Conservation (phyloP, 2,329 filamentous ascomycete genomes). For the Penicillium sclerotigenum region DNA sequence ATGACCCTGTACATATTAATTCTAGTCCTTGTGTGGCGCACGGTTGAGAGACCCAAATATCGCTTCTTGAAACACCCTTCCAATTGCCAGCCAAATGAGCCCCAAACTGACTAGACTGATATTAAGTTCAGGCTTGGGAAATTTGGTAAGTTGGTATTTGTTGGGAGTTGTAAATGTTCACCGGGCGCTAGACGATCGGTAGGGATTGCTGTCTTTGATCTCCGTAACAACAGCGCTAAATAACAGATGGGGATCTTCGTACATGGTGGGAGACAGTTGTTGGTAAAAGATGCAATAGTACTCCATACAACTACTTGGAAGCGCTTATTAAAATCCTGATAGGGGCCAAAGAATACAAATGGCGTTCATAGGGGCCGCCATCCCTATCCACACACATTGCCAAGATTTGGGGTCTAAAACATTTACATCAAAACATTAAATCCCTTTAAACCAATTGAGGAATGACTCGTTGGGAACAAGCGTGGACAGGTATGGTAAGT, state of each 20-base stretch:
- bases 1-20: not conserved
- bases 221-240: slow-evolving; percentile 3
- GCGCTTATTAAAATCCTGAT: not conserved
- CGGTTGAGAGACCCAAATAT: not conserved
- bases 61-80: not conserved
- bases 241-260: not conserved
- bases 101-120: not conserved
- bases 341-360: too few species aligned
- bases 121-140: not conserved
- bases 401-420: slow-evolving; percentile 4
- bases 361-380: not conserved
- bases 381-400: not conserved
- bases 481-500: not conserved
- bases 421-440: not conserved
- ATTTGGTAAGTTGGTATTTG: too few species aligned
- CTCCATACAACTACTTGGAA: not conserved
- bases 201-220: not conserved
- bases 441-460: not conserved
- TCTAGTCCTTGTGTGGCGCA: not conserved
- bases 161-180: not conserved
- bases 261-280: not conserved
- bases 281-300: not conserved
- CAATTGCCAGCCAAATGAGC: not conserved
- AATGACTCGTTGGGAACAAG: not conserved
- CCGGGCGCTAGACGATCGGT: not conserved